phyloP scores from a whole-genome alignment of 108 stramenopile genomes.

The Pseudonitzschia pungens region DNA sequence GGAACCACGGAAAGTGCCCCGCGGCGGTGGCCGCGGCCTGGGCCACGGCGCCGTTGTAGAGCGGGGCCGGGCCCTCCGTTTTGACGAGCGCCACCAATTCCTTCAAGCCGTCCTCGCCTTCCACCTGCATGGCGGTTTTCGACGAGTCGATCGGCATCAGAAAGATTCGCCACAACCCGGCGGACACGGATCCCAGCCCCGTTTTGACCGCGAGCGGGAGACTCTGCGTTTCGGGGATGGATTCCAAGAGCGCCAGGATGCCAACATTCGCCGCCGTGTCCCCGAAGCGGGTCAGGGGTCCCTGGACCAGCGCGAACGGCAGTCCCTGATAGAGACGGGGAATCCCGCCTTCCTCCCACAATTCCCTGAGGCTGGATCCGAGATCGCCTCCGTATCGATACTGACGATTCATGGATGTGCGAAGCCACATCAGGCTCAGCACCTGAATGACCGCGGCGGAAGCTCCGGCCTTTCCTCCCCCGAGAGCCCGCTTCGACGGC shows the following conservation, averaged over 20 bases:
- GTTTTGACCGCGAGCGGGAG: conserved; percentile 78
- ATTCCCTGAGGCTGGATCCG: conserved; percentile 48
- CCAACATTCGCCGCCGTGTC: conserved; percentile 98
- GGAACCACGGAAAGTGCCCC: conserved; percentile 80
- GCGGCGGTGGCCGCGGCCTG: conserved; percentile 78
- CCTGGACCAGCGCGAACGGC: conserved; percentile 89
- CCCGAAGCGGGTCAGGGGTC: conserved; percentile 91
- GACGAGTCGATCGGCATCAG: conserved; percentile 94
- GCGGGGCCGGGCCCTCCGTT: conserved; percentile 52
- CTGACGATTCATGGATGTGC: conserved; percentile 92
- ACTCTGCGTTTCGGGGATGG: conserved; percentile 50
- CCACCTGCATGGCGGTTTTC: conserved; percentile 93
- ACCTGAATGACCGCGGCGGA: conserved; percentile 89
- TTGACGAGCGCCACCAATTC: conserved; percentile 41
- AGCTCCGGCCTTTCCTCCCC: conserved; percentile 91
- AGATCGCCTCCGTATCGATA: conserved; percentile 82
- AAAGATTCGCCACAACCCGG: conserved; percentile 86
- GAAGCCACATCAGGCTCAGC: conserved; percentile 94
- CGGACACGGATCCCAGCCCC: conserved; percentile 62
- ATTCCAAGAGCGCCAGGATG: conserved; percentile 78
- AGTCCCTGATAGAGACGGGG: conserved; percentile 90
- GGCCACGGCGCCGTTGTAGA: conserved; percentile 86
- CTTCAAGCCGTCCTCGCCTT: conserved; percentile 64
- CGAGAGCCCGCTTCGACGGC: conserved; percentile 73
- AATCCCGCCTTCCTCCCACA: conserved; percentile 91